These are phyloP conservation scores for Urochloa ruziziensis DNA, from an alignment of 176 grass and related monocot genomes.

Conservation along the genomic window DNA sequence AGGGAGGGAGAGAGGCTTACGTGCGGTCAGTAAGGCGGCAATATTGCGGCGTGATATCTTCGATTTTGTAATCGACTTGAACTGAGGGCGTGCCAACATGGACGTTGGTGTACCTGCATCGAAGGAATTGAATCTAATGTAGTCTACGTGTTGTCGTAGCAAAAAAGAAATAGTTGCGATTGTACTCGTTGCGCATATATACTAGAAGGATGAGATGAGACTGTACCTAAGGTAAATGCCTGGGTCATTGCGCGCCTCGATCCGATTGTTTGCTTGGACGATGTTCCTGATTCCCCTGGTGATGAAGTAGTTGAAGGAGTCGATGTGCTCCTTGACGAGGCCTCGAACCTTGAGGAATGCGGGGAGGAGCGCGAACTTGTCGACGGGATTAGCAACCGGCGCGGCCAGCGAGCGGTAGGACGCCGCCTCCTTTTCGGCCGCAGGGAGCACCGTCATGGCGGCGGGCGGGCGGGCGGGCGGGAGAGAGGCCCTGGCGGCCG, in stretches of 20 bases:
- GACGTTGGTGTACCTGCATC: constrained; percentile 57
- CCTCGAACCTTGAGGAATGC: constrained; percentile 89
- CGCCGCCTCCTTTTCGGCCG: background rate
- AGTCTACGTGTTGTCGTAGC: too few relatives aligned
- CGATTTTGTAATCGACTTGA: constrained; percentile 27
- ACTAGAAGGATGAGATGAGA: background rate
- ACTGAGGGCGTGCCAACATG: constrained; percentile 44
- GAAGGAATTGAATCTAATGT: too few relatives aligned
- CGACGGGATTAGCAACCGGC: constrained; percentile 56
- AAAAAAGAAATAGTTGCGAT: background rate
- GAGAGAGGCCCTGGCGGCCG: background rate
- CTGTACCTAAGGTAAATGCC: constrained; percentile 60
- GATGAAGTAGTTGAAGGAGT: constrained; percentile 91
- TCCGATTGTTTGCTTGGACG: constrained; percentile 54
- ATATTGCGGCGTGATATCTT: constrained; percentile 57
- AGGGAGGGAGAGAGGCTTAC: constrained; percentile 33
- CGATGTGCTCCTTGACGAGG: constrained; percentile 82
- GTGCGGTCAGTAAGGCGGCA: constrained; percentile 91
- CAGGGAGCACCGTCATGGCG: background rate
- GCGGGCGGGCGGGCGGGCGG: background rate
- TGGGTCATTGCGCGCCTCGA: constrained; percentile 55
- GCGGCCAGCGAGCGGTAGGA: constrained; percentile 47
- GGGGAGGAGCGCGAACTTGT: constrained; percentile 77
- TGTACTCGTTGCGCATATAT: too few relatives aligned
- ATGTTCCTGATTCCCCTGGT: constrained; percentile 77